Evolutionary conservation across 306 rosid genomes (phyloP), one percentile per base, ranked within the genome.

Genomic region (Canavalia gladiata): DNA sequence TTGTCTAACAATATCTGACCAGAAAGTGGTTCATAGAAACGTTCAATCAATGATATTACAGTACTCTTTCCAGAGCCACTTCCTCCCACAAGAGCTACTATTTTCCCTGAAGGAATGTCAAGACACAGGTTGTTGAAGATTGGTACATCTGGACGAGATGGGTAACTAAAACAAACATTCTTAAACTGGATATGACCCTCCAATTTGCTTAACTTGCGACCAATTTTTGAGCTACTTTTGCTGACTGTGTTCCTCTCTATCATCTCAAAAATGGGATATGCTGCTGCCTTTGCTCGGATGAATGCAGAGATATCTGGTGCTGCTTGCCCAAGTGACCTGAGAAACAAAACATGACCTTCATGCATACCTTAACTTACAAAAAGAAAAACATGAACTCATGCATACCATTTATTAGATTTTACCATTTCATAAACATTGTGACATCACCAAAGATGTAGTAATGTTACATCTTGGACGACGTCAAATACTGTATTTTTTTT

Each of bases 21-120:
- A 12, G 94, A 87, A 86, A 80, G 87, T 4, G 99, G 97, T 42
- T 95, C 98, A 42, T 95, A 95, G 83, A 95, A 95, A n/a, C 98
- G 89, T 74, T 95, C 99, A 55, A 95, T 91, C 91, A 95, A 81
- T 2, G 99, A 93, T 74, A 93, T 82, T 11, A 88, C 92, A 1
- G 99, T 91, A 83, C 99, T 95, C 82, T 95, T 95, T 63, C 99
- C 99, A 3, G 99, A 95, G 8, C 99, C 99, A 82, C 97, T 93
- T 68, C 96, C 97, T 87, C 99, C 97, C 58, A 95, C 98, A 63
- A 95, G 92, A 10, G 99, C 99, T 46, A 93, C 80, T 80, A 91
- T 90, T 88, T 95, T 95, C 42, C 98, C 98, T 0, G 96, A 77
- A 74, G 97, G 97, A 82, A 95, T 93, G 33, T 95, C 89, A 42